Conservation (phyloP, 2,329 filamentous ascomycete genomes). For the Phaeosphaeriaceae sp. region DNA sequence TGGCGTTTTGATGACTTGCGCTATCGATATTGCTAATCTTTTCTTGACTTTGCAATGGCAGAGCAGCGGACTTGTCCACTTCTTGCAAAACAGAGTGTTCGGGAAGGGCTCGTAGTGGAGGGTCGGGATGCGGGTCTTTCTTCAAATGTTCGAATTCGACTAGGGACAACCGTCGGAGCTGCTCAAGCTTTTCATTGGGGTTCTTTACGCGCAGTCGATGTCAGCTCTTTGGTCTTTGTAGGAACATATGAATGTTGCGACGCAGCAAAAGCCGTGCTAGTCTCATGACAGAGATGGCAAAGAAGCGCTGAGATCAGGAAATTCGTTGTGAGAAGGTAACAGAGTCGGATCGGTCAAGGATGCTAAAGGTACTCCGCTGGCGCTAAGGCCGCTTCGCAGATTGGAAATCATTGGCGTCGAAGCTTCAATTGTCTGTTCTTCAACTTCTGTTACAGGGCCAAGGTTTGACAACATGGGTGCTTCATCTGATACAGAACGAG, state of each 20-base stretch:
- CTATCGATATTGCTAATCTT: not conserved
- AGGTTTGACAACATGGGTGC: no score
- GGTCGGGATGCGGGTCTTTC: slow-evolving; percentile 36
- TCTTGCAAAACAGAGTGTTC: slow-evolving; percentile 41
- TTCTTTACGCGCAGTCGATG: slow-evolving; percentile 48
- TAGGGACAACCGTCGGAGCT: slow-evolving; percentile 54
- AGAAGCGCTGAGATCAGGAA: slow-evolving; percentile 10
- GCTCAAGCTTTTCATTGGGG: slow-evolving; percentile 54
- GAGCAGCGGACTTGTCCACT: slow-evolving; percentile 6
- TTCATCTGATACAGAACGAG: no score
- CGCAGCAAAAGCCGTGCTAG: no score
- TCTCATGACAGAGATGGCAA: slow-evolving; percentile 7
- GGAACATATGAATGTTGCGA: no score
- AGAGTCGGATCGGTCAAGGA: slow-evolving; percentile 37
- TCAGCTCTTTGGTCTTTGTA: slow-evolving; percentile 35
- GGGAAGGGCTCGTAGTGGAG: slow-evolving; percentile 43
- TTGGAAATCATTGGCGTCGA: not conserved
- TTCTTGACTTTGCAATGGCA: slow-evolving; percentile 1
- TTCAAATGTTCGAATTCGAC: slow-evolving; percentile 51
- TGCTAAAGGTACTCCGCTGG: slow-evolving; percentile 35
- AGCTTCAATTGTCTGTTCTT: not conserved
- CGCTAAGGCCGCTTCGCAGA: slow-evolving; percentile 25
- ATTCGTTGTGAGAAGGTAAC: slow-evolving; percentile 8
- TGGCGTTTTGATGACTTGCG: not conserved
- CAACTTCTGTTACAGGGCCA: no score